Percentiles rank a stretch among this genome's conserved stretches.
Evolutionary conservation across 225 moss, liverwort and hornwort genomes (phyloP).

Genomic region (Polytrichum formosum): DNA sequence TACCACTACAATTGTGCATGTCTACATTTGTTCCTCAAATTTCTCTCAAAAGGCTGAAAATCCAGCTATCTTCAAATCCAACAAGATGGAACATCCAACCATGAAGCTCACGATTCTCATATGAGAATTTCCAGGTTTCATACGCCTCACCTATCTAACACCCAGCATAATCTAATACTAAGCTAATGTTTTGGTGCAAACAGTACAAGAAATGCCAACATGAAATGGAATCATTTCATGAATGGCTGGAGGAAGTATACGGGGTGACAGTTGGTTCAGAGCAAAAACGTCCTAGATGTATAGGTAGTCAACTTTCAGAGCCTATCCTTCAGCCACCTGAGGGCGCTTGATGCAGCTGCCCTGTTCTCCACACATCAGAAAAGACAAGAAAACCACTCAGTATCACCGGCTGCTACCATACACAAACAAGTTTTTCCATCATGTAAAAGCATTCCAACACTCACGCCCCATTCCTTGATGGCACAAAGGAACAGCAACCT

Average conservation of each 20-base stretch:
- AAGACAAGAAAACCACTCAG: not conserved
- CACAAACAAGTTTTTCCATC: no score
- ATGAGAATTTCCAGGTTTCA: not conserved
- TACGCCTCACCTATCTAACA: not conserved
- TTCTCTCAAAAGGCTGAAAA: conserved; percentile 4
- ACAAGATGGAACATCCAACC: not conserved
- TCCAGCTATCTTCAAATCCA: not conserved
- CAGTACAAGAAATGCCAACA: conserved; percentile 3
- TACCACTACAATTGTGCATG: not conserved
- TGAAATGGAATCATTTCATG: not conserved
- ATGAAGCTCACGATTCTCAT: not conserved
- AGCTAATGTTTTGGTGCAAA: not conserved
- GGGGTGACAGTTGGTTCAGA: no score
- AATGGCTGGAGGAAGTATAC: no score
- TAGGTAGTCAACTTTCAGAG: conserved; percentile 21
- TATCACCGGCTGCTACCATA: no score
- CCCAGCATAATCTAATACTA: not conserved
- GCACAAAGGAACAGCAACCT: no score
- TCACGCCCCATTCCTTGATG: no score
- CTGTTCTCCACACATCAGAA: conserved; percentile 24
- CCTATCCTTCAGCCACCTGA: conserved; percentile 54
- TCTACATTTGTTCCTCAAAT: not conserved
- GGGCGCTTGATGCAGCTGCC: conserved; percentile 52
- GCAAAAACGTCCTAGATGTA: no score
- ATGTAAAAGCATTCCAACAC: no score